Base-by-base conservation (phyloP, 2,329 filamentous ascomycete species). In the Colletotrichum musicola region DNA sequence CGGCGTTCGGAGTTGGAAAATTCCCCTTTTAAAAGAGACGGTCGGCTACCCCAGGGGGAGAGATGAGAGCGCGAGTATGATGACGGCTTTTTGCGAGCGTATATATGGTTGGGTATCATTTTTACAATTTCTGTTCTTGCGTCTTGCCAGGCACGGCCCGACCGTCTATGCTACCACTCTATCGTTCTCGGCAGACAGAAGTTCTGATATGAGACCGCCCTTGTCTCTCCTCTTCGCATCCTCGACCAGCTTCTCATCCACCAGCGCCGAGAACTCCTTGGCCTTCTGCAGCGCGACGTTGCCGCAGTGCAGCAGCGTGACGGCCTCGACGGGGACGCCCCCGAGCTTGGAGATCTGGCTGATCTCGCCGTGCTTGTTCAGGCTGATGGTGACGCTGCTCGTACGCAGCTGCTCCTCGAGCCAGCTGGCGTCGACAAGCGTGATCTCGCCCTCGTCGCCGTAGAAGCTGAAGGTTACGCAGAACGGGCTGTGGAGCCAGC, bases 261-360 rank as follows among this genome's bases (percentile, higher is more conserved):
- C 87, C 73, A 94, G 82, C 20, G 88, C 86, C 71, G 92, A 92
- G 73, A 98, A 86, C 74, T 93, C 90, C 82, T 93, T 94, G 20
- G 93, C 93, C 81, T 95, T 97, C 69, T 87, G 85, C 77, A 95
- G 79, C 12, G 95, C 94, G 66, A 91, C 81, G 63, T 87, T 90
- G 1, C 92, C 90, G 80, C 93, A 97, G 73, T 90, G 88, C 72
- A 99, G 83, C 73, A 98, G 82, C 40, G 88, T 84, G 69, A 95
- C 83, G 2, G 95, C 94, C 77, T 98, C 93, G 13, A 97, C 88
- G 0, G 94, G 88, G 20, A 88, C 86, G 27, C 96, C 96, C 25
- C 95, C 95, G 67, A 96, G 89, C 83, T 99, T 99, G 35, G 94
- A 91, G 69, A 98, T 88, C 80, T 97, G 93, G 75, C 94, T 97